A percentile compares a stretch with the other conserved stretches of the same genome.
These are phyloP conservation scores for Sequoia sempervirens DNA, from an alignment of 75 land plant genomes.

Conservation along the genomic window DNA sequence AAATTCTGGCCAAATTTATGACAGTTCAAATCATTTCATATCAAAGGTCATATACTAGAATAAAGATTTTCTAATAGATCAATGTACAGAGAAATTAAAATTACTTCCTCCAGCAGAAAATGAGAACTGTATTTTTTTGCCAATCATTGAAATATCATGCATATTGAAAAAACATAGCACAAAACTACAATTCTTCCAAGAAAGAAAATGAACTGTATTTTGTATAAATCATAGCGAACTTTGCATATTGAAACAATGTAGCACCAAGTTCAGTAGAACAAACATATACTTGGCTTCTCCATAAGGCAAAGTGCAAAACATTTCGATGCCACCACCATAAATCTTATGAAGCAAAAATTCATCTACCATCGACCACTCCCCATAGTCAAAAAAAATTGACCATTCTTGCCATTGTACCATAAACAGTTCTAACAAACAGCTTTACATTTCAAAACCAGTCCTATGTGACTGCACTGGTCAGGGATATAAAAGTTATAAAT, in stretches of 20 bases:
- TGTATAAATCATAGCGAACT: background rate
- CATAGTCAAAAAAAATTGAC: background rate
- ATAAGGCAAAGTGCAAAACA: background rate
- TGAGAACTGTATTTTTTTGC: background rate
- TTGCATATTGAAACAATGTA: constrained; percentile 5
- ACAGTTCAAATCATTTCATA: background rate
- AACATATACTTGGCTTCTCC: constrained; percentile 1
- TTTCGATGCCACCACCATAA: background rate
- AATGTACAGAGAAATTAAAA: background rate
- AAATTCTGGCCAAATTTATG: background rate
- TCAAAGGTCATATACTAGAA: background rate
- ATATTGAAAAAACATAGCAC: background rate
- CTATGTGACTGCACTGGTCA: background rate
- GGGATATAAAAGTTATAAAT: background rate
- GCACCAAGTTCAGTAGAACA: background rate
- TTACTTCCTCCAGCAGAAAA: background rate
- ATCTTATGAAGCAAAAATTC: background rate
- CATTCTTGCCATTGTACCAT: background rate
- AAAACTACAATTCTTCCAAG: background rate
- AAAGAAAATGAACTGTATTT: background rate
- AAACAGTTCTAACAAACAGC: background rate
- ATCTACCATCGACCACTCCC: background rate
- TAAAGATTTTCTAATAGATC: background rate
- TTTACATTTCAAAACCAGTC: background rate
- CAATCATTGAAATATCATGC: background rate